Evolutionary conservation across 352 stramenopile genomes (phyloP).

Genomic region (Phytophthora cryptogea): DNA sequence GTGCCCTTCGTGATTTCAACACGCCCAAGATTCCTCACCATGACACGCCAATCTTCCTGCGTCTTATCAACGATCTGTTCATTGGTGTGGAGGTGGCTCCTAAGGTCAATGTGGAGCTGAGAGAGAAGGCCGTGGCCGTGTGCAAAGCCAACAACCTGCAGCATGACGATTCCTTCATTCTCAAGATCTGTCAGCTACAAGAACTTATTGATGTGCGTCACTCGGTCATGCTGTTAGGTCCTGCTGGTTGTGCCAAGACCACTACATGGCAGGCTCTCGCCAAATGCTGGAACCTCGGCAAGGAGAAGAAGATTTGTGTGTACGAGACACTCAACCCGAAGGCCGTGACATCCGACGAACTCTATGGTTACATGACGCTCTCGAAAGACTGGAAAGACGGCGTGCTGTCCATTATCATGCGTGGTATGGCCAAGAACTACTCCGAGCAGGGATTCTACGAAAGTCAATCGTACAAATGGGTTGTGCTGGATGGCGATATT

Average conservation of each 20-base stretch:
- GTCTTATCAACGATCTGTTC: conserved; percentile 87
- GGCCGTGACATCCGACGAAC: conserved; percentile 88
- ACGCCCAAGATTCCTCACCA: conserved; percentile 89
- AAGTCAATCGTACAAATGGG: conserved; percentile 92
- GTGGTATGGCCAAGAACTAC: conserved; percentile 91
- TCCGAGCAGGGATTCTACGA: conserved; percentile 94
- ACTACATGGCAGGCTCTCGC: conserved; percentile 86
- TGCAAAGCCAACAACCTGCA: conserved; percentile 90
- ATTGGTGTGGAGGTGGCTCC: conserved; percentile 94
- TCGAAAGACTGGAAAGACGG: conserved; percentile 92
- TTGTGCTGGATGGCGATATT: conserved; percentile 88
- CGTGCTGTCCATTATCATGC: conserved; percentile 91
- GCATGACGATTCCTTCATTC: conserved; percentile 85
- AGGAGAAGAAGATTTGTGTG: conserved; percentile 90
- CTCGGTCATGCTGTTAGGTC: conserved; percentile 87
- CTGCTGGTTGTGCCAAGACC: conserved; percentile 83
- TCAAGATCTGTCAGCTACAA: conserved; percentile 88
- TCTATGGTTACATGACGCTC: conserved; percentile 94
- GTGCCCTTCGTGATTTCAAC: conserved; percentile 86
- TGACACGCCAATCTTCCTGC: conserved; percentile 89
- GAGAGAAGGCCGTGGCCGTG: conserved; percentile 91
- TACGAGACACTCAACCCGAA: conserved; percentile 91
- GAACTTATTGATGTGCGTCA: conserved; percentile 89
- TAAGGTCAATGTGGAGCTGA: conserved; percentile 93
- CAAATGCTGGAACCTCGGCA: conserved; percentile 88